A percentile compares a stretch with the other conserved stretches of the same genome.
Conservation (phyloP, 306 rosid species). For the Sindora glabra region DNA sequence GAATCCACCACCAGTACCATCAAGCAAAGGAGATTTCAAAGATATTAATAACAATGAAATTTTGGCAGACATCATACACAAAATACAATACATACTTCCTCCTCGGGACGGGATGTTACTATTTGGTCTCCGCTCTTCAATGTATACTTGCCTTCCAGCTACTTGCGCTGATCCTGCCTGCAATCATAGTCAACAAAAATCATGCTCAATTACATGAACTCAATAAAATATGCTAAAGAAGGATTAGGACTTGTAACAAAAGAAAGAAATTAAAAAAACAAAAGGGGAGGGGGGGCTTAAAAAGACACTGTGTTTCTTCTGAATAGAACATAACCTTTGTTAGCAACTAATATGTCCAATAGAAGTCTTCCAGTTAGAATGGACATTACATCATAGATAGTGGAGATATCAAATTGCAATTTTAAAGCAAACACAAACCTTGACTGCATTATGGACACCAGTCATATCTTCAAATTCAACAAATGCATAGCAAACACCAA, state of each 20-base stretch:
- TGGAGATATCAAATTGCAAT: neutral
- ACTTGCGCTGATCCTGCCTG: constrained; percentile 72
- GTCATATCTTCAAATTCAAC: constrained; percentile 49
- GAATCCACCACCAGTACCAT: neutral
- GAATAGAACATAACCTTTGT: neutral
- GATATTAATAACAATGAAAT: neutral
- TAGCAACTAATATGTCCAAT: neutral
- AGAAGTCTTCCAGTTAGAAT: neutral
- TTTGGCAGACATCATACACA: neutral
- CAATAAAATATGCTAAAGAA: neutral
- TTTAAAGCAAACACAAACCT: constrained; percentile 19
- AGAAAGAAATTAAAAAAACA: neutral
- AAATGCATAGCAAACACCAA: constrained; percentile 64
- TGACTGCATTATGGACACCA: constrained; percentile 52
- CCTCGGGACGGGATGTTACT: constrained; percentile 72
- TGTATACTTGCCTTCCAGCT: constrained; percentile 82
- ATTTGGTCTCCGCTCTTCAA: constrained; percentile 93
- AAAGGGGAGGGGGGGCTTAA: neutral
- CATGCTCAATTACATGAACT: neutral
- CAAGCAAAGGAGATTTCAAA: neutral
- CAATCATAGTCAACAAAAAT: constrained; percentile 13
- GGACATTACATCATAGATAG: neutral
- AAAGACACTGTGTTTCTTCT: neutral
- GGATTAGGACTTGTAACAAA: neutral
- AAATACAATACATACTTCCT: constrained; percentile 50